Base-by-base conservation (phyloP, 441 rosid species). In the Manihot esculenta region DNA sequence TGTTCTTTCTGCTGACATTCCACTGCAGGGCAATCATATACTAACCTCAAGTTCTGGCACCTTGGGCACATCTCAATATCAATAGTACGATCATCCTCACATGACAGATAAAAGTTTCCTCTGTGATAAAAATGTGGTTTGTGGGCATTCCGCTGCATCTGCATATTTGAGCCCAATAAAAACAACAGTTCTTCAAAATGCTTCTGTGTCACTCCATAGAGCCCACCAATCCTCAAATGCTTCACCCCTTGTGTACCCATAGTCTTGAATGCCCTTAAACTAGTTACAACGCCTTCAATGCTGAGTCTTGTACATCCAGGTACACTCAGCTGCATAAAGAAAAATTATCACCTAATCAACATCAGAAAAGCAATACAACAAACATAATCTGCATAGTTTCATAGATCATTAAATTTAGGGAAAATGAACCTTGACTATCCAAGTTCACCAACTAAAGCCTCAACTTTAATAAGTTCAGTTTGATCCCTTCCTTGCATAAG, bases 41-140 rank as follows among this genome's bases (percentile, higher is more conserved):
- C 89, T 54, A 95, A 79, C 85, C 93, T 88, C 71, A 79, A 71
- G 50, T 86, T 84, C 78, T 82, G 85, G 77, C 99, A 95, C 76
- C 79, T 84, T 0, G 97, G 98, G 78, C 99, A 95, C 79, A 81
- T 78, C 82, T 93, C 99, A 71, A 95, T 88, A 72, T 95, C 99
- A 55, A 95, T 80, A 26, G 78, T 76, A 70, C 89, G 81, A 57
- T 85, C 88, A 75, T 93, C 97, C 23, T 89, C 94, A 75, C 88
- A 87, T 5, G 92, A 82, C 53, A 86, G 70, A 77, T 86, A 88
- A 30, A 85, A 48, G 35, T 80, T 83, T 74, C 86, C 88, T 81
- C 86, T 83, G 67, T 78, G 84, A 76, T 84, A 93, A 79, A 84
- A 89, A 69, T 80, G 94, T 13, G 91, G 99, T 79, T 84, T 88